Evolutionary conservation across 179 eudicot species (phyloP), one percentile per base, ranked within the genome.

Genomic region (Drosera spatulata): DNA sequence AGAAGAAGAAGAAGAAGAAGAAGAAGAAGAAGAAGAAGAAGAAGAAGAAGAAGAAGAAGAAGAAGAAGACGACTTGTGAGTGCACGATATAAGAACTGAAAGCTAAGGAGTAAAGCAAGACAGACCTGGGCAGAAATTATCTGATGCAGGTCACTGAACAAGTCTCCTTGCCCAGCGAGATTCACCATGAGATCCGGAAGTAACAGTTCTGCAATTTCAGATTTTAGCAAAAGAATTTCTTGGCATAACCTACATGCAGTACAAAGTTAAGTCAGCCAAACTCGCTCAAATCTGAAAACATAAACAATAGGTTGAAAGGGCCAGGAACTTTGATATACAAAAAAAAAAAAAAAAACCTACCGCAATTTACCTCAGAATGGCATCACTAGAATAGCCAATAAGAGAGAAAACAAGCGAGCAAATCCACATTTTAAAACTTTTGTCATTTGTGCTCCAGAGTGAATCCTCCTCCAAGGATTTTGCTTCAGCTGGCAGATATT

Each of bases 161-260:
- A 61, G 76, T 79, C 75, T 59, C 79, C 85, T 75, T 80, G 77
- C 64, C 95, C 77, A 59, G 99, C 82, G 39, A 94, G 78, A 78
- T 90, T 82, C 64, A 94, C 80, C 59, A 90, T 58, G 59, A 87
- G 78, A 68, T 67, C 73, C 10, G 97, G 83, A 22, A 94, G 77
- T 52, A 94, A 78, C 67, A 94, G 84, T 77, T 90, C 99, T 22
- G 99, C 95, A 74, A 90, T 80, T 82, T 94, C 99, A 65, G 95
- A 77, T 77, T 87, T 94, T 72, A 82, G 73, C 75, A 85, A 66
- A 44, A 79, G 91, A 80, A 94, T 81, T 73, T 90, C 96, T 74
- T 87, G 97, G 69, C 94, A 94, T 70, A 94, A 75, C 67, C 99
- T 94, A 84, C 68, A 63, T 74, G 45, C 13, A 56, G 59, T 7